Evolutionary conservation across 2,329 filamentous ascomycete genomes (phyloP).

Genomic region (Huntiella decipiens): DNA sequence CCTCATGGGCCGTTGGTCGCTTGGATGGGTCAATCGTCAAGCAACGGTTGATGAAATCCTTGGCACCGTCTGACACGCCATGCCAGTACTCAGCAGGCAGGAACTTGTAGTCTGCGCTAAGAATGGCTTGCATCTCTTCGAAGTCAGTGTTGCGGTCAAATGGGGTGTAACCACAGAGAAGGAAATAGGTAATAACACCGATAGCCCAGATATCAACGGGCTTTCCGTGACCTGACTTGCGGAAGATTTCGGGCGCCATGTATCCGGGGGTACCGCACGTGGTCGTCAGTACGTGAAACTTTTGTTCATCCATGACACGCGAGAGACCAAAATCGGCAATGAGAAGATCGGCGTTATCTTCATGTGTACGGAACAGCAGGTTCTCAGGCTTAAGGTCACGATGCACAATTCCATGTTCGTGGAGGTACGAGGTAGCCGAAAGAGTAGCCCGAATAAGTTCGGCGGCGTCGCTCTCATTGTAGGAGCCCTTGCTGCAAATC

Average conservation of each 20-base stretch:
- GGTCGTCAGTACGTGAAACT: slow-evolving; percentile 92
- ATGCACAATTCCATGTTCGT: slow-evolving; percentile 97
- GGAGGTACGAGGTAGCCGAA: slow-evolving; percentile 93
- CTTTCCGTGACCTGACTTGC: slow-evolving; percentile 94
- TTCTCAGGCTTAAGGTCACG: slow-evolving; percentile 97
- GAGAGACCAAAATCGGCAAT: slow-evolving; percentile 95
- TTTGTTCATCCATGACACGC: slow-evolving; percentile 96
- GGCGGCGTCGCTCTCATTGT: slow-evolving; percentile 93
- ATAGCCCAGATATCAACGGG: slow-evolving; percentile 97
- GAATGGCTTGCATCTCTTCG: slow-evolving; percentile 98
- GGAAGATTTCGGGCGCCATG: slow-evolving; percentile 99
- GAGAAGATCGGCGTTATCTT: slow-evolving; percentile 90
- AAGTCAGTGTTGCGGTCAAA: slow-evolving; percentile 95
- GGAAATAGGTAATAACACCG: slow-evolving; percentile 95
- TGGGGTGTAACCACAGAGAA: slow-evolving; percentile 92
- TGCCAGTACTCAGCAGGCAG: slow-evolving; percentile 93
- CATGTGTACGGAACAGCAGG: slow-evolving; percentile 84
- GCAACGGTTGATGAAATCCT: slow-evolving; percentile 83
- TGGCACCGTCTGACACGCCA: slow-evolving; percentile 65
- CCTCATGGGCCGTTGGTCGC: slow-evolving; percentile 80
- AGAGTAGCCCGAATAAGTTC: slow-evolving; percentile 88
- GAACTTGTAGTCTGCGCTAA: slow-evolving; percentile 91
- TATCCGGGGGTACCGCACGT: slow-evolving; percentile 96
- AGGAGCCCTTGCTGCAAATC: slow-evolving; percentile 95
- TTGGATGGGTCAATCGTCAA: slow-evolving; percentile 73